A percentile compares a stretch with the other conserved stretches of the same genome.
These are phyloP conservation scores for Coemansia asiatica DNA, from an alignment of 192 early-diverging fungal genomes.

Conservation along the genomic window DNA sequence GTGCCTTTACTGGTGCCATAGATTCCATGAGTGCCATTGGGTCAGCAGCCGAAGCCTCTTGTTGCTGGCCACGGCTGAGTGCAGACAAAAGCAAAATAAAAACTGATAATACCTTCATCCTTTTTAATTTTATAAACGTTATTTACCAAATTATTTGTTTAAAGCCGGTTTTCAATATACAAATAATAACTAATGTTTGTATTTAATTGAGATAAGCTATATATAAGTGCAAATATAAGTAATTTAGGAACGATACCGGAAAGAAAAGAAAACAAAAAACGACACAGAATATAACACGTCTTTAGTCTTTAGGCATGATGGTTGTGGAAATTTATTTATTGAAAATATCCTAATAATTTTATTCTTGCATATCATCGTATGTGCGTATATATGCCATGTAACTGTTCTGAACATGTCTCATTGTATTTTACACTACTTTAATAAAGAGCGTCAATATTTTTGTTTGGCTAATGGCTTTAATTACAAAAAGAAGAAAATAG, in stretches of 20 bases:
- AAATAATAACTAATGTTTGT: not conserved
- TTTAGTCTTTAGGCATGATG: no score
- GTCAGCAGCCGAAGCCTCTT: conserved; percentile 6
- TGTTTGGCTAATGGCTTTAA: not conserved
- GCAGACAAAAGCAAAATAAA: conserved; percentile 43
- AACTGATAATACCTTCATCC: conserved; percentile 39
- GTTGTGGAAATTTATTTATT: not conserved
- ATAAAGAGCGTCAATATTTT: not conserved
- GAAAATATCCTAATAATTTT: not conserved
- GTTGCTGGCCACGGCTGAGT: conserved; percentile 28
- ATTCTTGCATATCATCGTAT: not conserved
- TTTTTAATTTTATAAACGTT: not conserved
- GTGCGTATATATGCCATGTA: not conserved
- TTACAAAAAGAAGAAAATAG: not conserved
- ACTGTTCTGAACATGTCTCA: not conserved
- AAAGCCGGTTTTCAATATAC: not conserved
- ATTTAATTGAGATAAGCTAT: not conserved
- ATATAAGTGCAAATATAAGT: not conserved
- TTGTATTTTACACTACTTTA: not conserved
- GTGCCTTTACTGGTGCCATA: not conserved
- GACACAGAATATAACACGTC: not conserved
- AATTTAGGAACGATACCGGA: not conserved
- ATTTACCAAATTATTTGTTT: not conserved
- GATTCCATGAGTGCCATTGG: not conserved
- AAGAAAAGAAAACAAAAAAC: conserved; percentile 1